Evolutionary conservation across 108 stramenopile species (phyloP).

Genomic region (Schizochytrium sp.): DNA sequence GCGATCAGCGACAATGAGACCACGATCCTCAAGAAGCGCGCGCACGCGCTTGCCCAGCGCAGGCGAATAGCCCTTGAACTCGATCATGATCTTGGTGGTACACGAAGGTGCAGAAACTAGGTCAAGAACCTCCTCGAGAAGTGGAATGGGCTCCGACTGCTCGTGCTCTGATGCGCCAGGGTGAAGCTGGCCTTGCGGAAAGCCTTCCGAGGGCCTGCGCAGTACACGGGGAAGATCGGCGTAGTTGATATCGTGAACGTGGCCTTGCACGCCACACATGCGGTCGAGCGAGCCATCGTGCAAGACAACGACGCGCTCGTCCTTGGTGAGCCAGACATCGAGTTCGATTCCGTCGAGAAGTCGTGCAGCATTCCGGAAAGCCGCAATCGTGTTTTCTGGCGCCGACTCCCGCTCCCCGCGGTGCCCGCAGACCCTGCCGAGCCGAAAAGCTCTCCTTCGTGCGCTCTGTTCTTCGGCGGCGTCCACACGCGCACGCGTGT

Average conservation of each 20-base stretch:
- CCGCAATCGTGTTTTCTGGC: background rate
- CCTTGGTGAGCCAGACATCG: slow-evolving; percentile 31
- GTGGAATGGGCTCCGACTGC: background rate
- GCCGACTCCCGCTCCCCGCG: background rate
- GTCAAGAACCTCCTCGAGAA: slow-evolving; percentile 6
- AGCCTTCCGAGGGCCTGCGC: background rate
- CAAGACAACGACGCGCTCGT: slow-evolving; percentile 23
- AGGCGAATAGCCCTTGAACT: slow-evolving; percentile 20
- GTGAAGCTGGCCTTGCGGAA: background rate
- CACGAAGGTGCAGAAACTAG: background rate
- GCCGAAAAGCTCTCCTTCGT: background rate
- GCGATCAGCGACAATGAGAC: background rate
- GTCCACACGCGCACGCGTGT: background rate
- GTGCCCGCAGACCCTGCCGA: background rate
- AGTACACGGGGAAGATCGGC: background rate
- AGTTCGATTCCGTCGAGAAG: slow-evolving; percentile 21
- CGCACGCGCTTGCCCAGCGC: slow-evolving; percentile 9
- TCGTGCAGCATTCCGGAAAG: background rate
- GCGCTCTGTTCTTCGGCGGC: background rate
- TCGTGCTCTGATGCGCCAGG: background rate
- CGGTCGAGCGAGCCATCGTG: slow-evolving; percentile 23
- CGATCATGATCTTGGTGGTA: slow-evolving; percentile 8
- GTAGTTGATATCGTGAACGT: background rate
- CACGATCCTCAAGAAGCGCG: background rate
- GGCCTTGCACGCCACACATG: slow-evolving; percentile 22